These are phyloP conservation scores for Aureobasidium lini DNA, from an alignment of 2,329 filamentous ascomycete species.

Conservation along the genomic window DNA sequence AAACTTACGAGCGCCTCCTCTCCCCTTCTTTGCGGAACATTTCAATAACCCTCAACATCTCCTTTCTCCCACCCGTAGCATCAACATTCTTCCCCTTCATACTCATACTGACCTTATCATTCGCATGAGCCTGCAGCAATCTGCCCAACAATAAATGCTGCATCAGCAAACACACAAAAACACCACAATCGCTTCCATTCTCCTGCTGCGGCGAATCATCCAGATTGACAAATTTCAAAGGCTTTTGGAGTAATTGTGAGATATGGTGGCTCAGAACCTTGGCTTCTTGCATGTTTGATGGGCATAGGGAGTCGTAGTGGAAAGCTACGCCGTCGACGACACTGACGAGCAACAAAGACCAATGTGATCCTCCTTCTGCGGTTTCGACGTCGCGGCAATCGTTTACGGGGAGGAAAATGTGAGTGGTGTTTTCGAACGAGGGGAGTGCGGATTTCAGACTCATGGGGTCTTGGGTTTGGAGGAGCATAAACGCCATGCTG, in stretches of 20 bases:
- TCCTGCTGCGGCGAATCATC: conserved; percentile 84
- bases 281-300: conserved; percentile 69
- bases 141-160: conserved; percentile 82
- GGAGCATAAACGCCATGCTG: conserved; percentile 85
- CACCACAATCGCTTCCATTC: conserved; percentile 87
- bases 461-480: conserved; percentile 58
- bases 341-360: conserved; percentile 86
- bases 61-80: conserved; percentile 70
- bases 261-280: conserved; percentile 62
- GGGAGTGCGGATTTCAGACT: conserved; percentile 63
- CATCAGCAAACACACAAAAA: conserved; percentile 95
- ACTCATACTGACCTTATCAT: conserved; percentile 89
- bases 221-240: conserved; percentile 70
- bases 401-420: conserved; percentile 94
- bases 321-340: conserved; percentile 86
- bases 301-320: conserved; percentile 85
- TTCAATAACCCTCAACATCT: conserved; percentile 88
- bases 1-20: conserved; percentile 69
- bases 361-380: conserved; percentile 88
- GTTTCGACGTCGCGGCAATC: conserved; percentile 68
- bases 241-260: conserved; percentile 56
- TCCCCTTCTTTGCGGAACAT: conserved; percentile 80
- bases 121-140: conserved; percentile 68
- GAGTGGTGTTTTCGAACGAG: conserved; percentile 70
- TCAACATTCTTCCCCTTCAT: conserved; percentile 80